Conservation (phyloP, 257 asterid species). For the Dorcoceras hygrometricum region DNA sequence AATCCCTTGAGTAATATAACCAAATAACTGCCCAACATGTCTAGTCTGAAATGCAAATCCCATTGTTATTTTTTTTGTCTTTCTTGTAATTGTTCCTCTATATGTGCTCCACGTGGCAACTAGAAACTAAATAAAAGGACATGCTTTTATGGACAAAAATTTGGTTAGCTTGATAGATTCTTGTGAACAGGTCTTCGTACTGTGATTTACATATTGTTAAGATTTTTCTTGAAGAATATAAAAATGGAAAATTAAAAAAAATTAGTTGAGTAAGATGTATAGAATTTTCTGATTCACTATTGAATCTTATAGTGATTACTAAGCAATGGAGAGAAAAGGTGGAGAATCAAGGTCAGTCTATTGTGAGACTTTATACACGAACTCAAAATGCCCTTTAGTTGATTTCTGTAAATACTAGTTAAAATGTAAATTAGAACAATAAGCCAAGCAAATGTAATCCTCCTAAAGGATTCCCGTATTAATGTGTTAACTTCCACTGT, state of each 20-base stretch:
- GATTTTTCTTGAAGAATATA: neutral
- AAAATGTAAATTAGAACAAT: no score
- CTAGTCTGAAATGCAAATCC: neutral
- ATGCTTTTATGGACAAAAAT: neutral
- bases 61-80: no score
- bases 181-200: neutral
- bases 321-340: neutral
- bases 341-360: neutral
- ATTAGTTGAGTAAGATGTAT: neutral
- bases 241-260: neutral
- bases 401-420: neutral
- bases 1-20: neutral
- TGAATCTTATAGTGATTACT: neutral
- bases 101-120: neutral
- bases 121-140: neutral
- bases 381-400: neutral
- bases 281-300: neutral
- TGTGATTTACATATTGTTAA: neutral
- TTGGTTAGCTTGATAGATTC: neutral
- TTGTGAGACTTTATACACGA: neutral
- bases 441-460: conserved; percentile 3
- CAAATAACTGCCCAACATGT: neutral
- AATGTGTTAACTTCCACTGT: neutral
- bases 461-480: neutral
- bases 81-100: neutral